These are phyloP conservation scores for Hordeum marinum DNA, from an alignment of 176 grass and related monocot species.

Conservation along the genomic window DNA sequence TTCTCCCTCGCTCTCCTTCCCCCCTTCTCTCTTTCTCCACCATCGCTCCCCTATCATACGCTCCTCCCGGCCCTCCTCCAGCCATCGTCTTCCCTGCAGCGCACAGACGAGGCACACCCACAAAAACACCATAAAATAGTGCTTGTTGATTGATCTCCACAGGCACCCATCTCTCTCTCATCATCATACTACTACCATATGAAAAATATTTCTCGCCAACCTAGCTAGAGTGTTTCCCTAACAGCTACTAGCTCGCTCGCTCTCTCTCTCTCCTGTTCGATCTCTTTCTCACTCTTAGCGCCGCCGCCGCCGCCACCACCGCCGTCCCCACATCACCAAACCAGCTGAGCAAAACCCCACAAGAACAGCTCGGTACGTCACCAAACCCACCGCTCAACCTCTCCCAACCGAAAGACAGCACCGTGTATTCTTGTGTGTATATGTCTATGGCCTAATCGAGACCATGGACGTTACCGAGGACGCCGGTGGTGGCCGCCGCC, in stretches of 20 bases:
- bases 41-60: slow-evolving; percentile 31
- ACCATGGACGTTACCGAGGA: slow-evolving; percentile 35
- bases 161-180: slow-evolving; percentile 5
- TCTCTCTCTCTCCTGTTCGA: slow-evolving; percentile 18
- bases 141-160: slow-evolving; percentile 23
- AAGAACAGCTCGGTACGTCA: slow-evolving; percentile 23
- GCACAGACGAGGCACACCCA: slow-evolving; percentile 33
- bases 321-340: slow-evolving; percentile 16
- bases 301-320: slow-evolving; percentile 5
- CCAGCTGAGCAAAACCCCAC: slow-evolving; percentile 22
- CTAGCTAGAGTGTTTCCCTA: slow-evolving; percentile 19
- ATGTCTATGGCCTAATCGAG: slow-evolving; percentile 22
- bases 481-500: slow-evolving; percentile 37
- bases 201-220: neutral
- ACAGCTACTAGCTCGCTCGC: slow-evolving; percentile 5
- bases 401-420: neutral
- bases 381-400: slow-evolving; percentile 16
- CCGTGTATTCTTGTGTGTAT: neutral
- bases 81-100: slow-evolving; percentile 33
- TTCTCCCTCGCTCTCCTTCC: neutral
- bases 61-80: neutral
- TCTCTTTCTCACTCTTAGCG: slow-evolving; percentile 20
- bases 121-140: slow-evolving; percentile 59
- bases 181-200: slow-evolving; percentile 1
- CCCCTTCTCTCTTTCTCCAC: neutral